Conservation (phyloP, 768 basidiomycete species). For the Hypsizygus marmoreus region DNA sequence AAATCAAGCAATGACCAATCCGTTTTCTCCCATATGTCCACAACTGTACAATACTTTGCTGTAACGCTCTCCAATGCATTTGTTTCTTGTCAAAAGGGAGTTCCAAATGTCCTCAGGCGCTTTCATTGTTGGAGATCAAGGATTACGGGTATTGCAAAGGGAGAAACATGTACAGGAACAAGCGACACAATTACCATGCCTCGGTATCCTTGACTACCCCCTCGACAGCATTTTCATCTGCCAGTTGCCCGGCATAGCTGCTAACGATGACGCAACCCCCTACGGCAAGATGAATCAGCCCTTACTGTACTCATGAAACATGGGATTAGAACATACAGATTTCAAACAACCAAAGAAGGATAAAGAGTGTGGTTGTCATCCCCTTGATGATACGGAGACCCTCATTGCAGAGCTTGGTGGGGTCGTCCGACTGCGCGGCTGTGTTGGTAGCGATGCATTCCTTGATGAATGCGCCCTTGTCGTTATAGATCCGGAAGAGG, state of each 20-base stretch:
- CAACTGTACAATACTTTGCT: no score
- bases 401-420: slow-evolving; percentile 37
- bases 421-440: slow-evolving; percentile 3
- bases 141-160: background rate
- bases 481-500: slow-evolving; percentile 44
- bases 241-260: slow-evolving; percentile 45
- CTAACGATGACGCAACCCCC: slow-evolving; percentile 51
- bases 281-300: slow-evolving; percentile 18
- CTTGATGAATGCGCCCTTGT: slow-evolving; percentile 37
- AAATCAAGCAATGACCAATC: no score
- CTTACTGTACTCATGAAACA: background rate
- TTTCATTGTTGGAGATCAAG: background rate
- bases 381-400: slow-evolving; percentile 43
- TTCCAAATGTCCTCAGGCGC: background rate
- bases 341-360: slow-evolving; percentile 49
- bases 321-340: slow-evolving; percentile 38
- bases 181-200: slow-evolving; percentile 34
- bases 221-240: slow-evolving; percentile 41
- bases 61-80: no score
- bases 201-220: slow-evolving; percentile 45
- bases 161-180: slow-evolving; percentile 7
- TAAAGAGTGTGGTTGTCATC: slow-evolving; percentile 42
- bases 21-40: no score
- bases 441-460: slow-evolving; percentile 31
- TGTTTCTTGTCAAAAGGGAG: no score